Evolutionary conservation across 2,329 filamentous ascomycete species (phyloP), one percentile per base, ranked within the genome.

Genomic region (Fusarium graminum): DNA sequence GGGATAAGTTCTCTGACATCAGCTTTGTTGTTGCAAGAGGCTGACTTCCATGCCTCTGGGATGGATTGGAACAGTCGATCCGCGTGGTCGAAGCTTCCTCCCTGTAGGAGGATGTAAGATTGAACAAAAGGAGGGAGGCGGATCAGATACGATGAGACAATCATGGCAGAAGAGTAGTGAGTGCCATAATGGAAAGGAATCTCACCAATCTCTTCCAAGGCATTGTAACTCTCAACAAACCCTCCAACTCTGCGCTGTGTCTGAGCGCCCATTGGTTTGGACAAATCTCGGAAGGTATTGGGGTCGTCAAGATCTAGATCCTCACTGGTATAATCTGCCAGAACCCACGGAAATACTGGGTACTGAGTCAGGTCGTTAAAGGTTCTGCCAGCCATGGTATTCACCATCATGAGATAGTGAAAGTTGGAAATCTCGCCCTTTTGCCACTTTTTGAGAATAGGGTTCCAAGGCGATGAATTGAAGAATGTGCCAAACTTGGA

Each of bases 301-400:
- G 94, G 93, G 72, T 98, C 88, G 34, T 88, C 88, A 41, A 99
- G 80, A 74, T 99, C 93, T 12, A 99, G 83, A 75, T 97, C 93
- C 17, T 97, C 91, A 71, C 94, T 98, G 0, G 91, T 94, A 75
- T 99, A 99, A 74, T 99, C 94, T 0, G 95, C 94, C 43, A 99
- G 81, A 5, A 99, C 90, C 95, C 95, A 99, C 0, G 95, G 95
- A 68, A 99, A 99, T 17, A 99, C 94, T 0, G 95, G 95, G 73
- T 99, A 99, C 73, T 99, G 96, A 0, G 95, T 99, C 17, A 99
- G 83, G 74, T 99, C 95, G 74, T 99, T 99, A 81, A 99, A 99
- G 0, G 95, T 98, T 51, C 95, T 86, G 4, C 95, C 95, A 28
- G 96, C 96, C 86, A 99, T 92, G 0, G 95, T 98, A 74, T 99